Evolutionary conservation across 164 flowering plant genomes (phyloP).

Genomic region (Platanus orientalis): DNA sequence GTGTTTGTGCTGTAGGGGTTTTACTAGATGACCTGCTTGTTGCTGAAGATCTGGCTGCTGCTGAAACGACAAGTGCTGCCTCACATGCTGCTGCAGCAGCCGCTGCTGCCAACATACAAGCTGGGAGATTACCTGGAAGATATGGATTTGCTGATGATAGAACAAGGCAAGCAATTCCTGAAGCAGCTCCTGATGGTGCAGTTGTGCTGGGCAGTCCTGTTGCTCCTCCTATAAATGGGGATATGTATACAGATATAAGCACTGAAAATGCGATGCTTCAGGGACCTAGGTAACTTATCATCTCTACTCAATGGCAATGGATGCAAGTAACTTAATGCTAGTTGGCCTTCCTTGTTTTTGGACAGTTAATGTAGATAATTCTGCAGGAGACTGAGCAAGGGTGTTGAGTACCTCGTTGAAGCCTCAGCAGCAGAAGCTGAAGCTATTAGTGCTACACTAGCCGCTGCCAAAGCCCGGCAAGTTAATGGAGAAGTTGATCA

Average conservation of each 20-base stretch:
- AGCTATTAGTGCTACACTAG: constrained; percentile 85
- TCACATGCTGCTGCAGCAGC: constrained; percentile 96
- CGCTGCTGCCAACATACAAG: constrained; percentile 58
- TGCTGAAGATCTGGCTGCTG: constrained; percentile 94
- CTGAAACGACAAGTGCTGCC: constrained; percentile 91
- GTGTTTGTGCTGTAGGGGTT: constrained; percentile 46
- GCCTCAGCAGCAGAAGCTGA: too few relatives aligned
- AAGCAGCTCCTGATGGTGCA: constrained; percentile 70
- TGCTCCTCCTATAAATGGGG: constrained; percentile 95
- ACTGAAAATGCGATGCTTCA: constrained; percentile 82
- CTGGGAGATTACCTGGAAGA: constrained; percentile 59
- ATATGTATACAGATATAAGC: constrained; percentile 89
- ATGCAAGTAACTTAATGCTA: not conserved
- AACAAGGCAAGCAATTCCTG: constrained; percentile 44
- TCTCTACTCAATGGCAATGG: not conserved
- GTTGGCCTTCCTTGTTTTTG: not conserved
- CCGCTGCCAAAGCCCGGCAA: constrained; percentile 96
- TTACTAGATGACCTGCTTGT: constrained; percentile 91
- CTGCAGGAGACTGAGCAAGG: constrained; percentile 78
- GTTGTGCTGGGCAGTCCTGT: constrained; percentile 91
- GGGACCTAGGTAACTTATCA: constrained; percentile 55
- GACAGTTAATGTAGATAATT: constrained; percentile 3
- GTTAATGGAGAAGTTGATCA: constrained; percentile 72
- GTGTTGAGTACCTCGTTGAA: constrained; percentile 94
- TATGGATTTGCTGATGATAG: constrained; percentile 73